A percentile compares a stretch with the other conserved stretches of the same genome.
These are phyloP conservation scores for Malassezia nana DNA, from an alignment of 1,284 basidiomycete species.

Conservation along the genomic window DNA sequence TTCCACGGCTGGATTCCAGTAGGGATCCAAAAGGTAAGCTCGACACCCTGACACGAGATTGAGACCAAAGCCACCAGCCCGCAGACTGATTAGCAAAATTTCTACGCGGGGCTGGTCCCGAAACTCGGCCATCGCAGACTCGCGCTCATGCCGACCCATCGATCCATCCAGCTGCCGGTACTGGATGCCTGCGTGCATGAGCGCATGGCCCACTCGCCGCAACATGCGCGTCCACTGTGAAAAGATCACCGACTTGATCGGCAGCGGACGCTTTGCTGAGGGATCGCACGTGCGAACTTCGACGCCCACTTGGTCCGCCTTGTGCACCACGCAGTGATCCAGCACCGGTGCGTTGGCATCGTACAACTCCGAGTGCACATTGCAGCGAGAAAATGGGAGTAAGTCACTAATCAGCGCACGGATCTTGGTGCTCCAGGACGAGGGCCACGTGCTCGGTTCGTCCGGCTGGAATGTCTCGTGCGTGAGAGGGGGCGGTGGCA, in stretches of 20 bases:
- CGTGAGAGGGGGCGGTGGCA: neutral
- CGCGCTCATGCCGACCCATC: slow-evolving; percentile 35
- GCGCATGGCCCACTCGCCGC: slow-evolving; percentile 34
- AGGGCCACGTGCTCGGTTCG: slow-evolving; percentile 9
- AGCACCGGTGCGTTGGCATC: slow-evolving; percentile 35
- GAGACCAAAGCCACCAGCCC: slow-evolving; percentile 53
- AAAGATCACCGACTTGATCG: slow-evolving; percentile 50
- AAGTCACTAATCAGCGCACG: slow-evolving; percentile 39
- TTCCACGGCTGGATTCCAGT: slow-evolving; percentile 94
- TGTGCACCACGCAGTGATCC: slow-evolving; percentile 26
- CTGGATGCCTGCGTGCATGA: slow-evolving; percentile 33
- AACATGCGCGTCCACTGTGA: slow-evolving; percentile 51
- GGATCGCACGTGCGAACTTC: slow-evolving; percentile 2
- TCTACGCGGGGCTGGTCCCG: slow-evolving; percentile 31
- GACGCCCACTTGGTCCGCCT: slow-evolving; percentile 8
- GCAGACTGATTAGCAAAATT: slow-evolving; percentile 39
- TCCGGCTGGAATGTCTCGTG: slow-evolving; percentile 1
- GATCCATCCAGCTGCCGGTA: slow-evolving; percentile 36
- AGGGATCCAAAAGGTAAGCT: slow-evolving; percentile 88
- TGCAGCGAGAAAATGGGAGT: slow-evolving; percentile 42
- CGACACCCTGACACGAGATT: slow-evolving; percentile 59
- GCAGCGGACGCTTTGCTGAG: slow-evolving; percentile 19
- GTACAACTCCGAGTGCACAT: slow-evolving; percentile 31
- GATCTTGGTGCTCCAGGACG: slow-evolving; percentile 33
- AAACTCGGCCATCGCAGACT: slow-evolving; percentile 31